Evolutionary conservation across 2,329 filamentous ascomycete genomes (phyloP).

Genomic region (Aspergillus sp.): DNA sequence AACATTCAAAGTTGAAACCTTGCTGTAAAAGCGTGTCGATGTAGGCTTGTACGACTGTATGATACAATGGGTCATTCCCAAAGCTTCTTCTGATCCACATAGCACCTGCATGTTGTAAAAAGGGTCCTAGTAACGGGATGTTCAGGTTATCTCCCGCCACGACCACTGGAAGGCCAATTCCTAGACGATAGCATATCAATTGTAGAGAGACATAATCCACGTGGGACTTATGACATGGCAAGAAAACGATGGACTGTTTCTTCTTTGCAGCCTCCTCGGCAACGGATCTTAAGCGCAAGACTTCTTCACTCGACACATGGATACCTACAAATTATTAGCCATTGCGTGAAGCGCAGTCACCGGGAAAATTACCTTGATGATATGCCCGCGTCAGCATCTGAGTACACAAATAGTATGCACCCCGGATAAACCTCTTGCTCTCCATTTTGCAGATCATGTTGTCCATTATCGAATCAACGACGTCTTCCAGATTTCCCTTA

Average conservation of each 20-base stretch:
- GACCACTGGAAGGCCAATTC: conserved; percentile 79
- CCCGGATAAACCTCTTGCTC: conserved; percentile 81
- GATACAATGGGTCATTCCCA: conserved; percentile 83
- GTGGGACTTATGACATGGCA: conserved; percentile 90
- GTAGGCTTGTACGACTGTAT: conserved; percentile 88
- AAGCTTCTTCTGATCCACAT: conserved; percentile 96
- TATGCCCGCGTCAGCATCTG: conserved; percentile 89
- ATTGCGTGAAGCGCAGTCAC: neutral
- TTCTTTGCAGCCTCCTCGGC: conserved; percentile 74
- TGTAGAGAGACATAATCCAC: conserved; percentile 95
- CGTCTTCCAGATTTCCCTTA: conserved; percentile 64
- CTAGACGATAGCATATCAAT: conserved; percentile 88
- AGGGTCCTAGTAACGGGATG: conserved; percentile 79
- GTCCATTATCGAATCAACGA: conserved; percentile 79
- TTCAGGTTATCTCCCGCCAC: conserved; percentile 96
- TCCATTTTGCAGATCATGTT: conserved; percentile 99
- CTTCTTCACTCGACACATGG: conserved; percentile 91
- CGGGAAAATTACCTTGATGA: conserved; percentile 60
- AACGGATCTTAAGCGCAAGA: conserved; percentile 70
- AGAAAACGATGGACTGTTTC: conserved; percentile 90
- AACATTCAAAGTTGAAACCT: conserved; percentile 93
- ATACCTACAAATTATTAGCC: conserved; percentile 47
- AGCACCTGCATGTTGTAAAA: conserved; percentile 89
- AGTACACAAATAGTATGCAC: conserved; percentile 81
- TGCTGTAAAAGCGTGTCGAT: conserved; percentile 85